Percentiles rank a stretch among this genome's conserved stretches.
Evolutionary conservation across 2,329 filamentous ascomycete species (phyloP).

Genomic region (Acephala macrosclerotiorum): DNA sequence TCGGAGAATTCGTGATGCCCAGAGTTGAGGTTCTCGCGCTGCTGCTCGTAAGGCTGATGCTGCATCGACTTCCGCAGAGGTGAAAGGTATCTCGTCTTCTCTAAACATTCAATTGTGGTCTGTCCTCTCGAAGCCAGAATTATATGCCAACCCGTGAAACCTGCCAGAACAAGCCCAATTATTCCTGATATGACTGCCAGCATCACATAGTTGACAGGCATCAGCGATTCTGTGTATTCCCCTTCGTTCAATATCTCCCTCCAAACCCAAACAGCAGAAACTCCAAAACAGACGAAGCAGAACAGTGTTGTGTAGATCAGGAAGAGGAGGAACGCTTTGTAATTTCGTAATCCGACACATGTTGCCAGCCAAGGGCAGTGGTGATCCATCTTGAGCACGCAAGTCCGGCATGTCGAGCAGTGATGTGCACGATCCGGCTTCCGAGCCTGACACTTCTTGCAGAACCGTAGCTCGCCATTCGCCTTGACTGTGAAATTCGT

Average conservation of each 20-base stretch:
- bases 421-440: constrained; percentile 98
- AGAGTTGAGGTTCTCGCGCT: constrained; percentile 71
- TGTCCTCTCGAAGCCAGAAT: constrained; percentile 79
- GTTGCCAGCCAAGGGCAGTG: constrained; percentile 98
- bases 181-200: constrained; percentile 88
- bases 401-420: constrained; percentile 92
- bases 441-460: constrained; percentile 94
- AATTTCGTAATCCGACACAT: constrained; percentile 92
- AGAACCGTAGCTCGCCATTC: constrained; percentile 85
- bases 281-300: constrained; percentile 81
- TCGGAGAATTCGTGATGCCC: constrained; percentile 48
- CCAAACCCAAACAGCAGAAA: constrained; percentile 84
- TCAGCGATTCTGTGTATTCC: constrained; percentile 75
- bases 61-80: constrained; percentile 77
- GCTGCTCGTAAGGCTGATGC: constrained; percentile 69
- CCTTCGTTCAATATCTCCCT: constrained; percentile 76
- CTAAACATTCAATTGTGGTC: constrained; percentile 95
- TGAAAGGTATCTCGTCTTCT: constrained; percentile 93
- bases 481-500: constrained; percentile 92
- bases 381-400: constrained; percentile 99
- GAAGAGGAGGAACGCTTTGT: constrained; percentile 95
- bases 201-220: constrained; percentile 92
- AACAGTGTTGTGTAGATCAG: constrained; percentile 89
- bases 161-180: constrained; percentile 86
- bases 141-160: constrained; percentile 93